These are phyloP conservation scores for Pulveroboletus sp. DNA, from an alignment of 768 basidiomycete species.

Conservation along the genomic window DNA sequence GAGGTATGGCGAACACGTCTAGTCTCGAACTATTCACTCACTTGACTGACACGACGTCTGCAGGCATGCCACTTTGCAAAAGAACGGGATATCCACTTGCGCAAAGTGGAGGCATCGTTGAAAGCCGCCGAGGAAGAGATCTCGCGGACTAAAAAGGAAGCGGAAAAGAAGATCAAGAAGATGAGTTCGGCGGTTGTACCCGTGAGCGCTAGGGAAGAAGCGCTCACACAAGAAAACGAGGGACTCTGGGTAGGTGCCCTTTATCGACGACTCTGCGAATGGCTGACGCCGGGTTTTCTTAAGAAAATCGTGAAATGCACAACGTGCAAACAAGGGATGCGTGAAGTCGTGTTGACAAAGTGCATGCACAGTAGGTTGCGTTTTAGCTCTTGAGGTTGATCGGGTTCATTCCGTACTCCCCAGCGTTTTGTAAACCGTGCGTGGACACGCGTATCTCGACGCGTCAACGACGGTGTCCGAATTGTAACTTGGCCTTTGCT, in stretches of 20 bases:
- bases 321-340: constrained; percentile 77
- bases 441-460: constrained; percentile 86
- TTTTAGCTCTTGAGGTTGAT: background rate
- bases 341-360: constrained; percentile 78
- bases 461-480: constrained; percentile 92
- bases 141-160: constrained; percentile 45
- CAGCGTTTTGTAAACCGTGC: constrained; percentile 84
- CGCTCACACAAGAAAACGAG: constrained; percentile 49
- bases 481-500: constrained; percentile 79
- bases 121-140: constrained; percentile 44
- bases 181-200: constrained; percentile 30
- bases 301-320: constrained; percentile 82
- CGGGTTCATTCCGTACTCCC: background rate
- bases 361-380: constrained; percentile 83
- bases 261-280: background rate
- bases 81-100: constrained; percentile 30
- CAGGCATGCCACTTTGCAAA: constrained; percentile 31
- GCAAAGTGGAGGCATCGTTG: constrained; percentile 19
- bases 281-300: background rate
- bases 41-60: background rate
- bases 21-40: background rate
- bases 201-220: constrained; percentile 29
- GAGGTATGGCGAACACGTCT: constrained; percentile 35
- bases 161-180: constrained; percentile 53
- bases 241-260: constrained; percentile 54